Conservation (phyloP, 208 protist genomes). For the Crithidia brevicula region DNA sequence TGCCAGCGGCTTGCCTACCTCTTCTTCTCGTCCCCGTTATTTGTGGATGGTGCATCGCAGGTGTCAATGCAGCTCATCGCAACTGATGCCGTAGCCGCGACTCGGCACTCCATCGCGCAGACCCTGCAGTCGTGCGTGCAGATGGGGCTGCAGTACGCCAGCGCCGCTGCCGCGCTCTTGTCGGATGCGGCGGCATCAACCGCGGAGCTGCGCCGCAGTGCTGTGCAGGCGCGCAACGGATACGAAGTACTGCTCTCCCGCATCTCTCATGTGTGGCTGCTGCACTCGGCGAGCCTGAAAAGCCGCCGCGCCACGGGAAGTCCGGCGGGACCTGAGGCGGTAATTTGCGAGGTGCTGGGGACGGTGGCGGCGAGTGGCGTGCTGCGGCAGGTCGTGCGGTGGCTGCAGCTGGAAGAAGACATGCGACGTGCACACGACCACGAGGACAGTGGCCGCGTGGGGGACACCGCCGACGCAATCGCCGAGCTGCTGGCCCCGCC, state of each 20-base stretch:
- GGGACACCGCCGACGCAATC: constrained; percentile 14
- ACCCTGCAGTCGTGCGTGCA: constrained; percentile 28
- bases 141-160: constrained; percentile 36
- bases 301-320: constrained; percentile 12
- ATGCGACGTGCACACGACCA: constrained; percentile 32
- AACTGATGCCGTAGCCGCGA: constrained; percentile 14
- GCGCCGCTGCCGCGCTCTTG: constrained; percentile 7
- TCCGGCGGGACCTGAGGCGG: constrained; percentile 5
- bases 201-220: constrained; percentile 31
- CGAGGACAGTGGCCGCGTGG: constrained; percentile 24
- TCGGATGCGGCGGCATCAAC: constrained; percentile 13
- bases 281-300: constrained; percentile 17
- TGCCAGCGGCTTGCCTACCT: constrained; percentile 45
- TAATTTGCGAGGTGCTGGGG: constrained; percentile 23
- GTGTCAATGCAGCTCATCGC: constrained; percentile 41
- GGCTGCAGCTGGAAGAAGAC: constrained; percentile 38
- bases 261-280: constrained; percentile 52
- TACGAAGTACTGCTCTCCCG: constrained; percentile 56
- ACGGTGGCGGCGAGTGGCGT: constrained; percentile 29
- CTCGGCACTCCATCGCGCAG: constrained; percentile 17
- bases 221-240: constrained; percentile 34
- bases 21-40: constrained; percentile 77
- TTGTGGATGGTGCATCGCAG: constrained; percentile 67
- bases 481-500: constrained; percentile 40
- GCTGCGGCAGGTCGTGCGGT: constrained; percentile 33